phyloP scores from a whole-genome alignment of 345 rosid species.

The Chamaenerion angustifolium region DNA sequence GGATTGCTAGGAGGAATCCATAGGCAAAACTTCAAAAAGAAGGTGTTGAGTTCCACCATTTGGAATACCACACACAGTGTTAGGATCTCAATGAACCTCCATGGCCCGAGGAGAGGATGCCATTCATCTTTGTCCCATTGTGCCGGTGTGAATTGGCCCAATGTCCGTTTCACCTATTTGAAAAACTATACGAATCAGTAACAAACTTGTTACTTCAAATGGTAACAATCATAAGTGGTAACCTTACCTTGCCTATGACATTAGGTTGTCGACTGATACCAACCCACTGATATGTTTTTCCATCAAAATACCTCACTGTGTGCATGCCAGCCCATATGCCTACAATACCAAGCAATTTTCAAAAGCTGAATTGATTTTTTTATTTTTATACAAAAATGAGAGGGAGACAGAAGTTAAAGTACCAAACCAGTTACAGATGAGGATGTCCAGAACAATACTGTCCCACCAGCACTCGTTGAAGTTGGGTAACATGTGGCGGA shows the following conservation, averaged over 20 bases:
- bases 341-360: constrained; percentile 12
- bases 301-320: constrained; percentile 87
- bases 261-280: constrained; percentile 97
- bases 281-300: constrained; percentile 93
- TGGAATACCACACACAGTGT: constrained; percentile 71
- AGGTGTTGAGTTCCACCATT: constrained; percentile 90
- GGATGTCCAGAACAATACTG: constrained; percentile 87
- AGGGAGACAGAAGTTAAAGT: constrained; percentile 16
- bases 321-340: constrained; percentile 99
- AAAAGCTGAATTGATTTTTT: no score
- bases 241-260: constrained; percentile 57
- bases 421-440: constrained; percentile 99
- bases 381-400: background rate
- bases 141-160: constrained; percentile 96
- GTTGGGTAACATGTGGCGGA: constrained; percentile 98
- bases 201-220: no score
- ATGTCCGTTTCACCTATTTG: constrained; percentile 66
- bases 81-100: constrained; percentile 94
- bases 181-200: background rate
- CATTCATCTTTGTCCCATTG: constrained; percentile 99
- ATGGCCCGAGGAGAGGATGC: constrained; percentile 93
- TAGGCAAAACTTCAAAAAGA: constrained; percentile 91
- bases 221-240: no score
- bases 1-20: constrained; percentile 98
- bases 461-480: constrained; percentile 99